Percentiles rank a stretch among this genome's conserved stretches.
These are phyloP conservation scores for Crithidia thermophila DNA, from an alignment of 208 protist species.

Conservation along the genomic window DNA sequence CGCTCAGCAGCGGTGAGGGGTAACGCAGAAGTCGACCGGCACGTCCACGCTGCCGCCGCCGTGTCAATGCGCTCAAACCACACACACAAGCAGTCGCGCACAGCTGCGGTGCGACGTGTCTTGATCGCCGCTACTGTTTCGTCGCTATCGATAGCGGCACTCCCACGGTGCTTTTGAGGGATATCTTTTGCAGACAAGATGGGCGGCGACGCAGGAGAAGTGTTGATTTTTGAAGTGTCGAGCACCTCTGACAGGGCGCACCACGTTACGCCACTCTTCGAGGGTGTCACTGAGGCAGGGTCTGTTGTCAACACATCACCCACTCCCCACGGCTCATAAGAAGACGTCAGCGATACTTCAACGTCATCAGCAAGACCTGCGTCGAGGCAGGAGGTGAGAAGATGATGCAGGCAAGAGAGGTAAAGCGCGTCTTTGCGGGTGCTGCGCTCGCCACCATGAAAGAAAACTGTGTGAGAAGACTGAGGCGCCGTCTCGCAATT, in stretches of 20 bases:
- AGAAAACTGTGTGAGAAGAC: constrained; percentile 3
- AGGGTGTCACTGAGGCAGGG: no score
- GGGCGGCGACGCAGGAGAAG: no score
- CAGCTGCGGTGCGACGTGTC: not conserved
- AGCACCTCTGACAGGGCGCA: not conserved
- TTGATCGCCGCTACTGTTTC: no score
- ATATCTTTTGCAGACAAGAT: no score
- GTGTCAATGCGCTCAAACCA: constrained; percentile 24
- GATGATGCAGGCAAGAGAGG: constrained; percentile 6
- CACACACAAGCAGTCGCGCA: constrained; percentile 5
- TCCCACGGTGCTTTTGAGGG: no score
- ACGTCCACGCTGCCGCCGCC: constrained; percentile 7
- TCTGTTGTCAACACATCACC: constrained; percentile 42
- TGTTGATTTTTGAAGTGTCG: no score
- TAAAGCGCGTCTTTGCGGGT: constrained; percentile 23
- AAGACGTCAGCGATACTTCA: constrained; percentile 48
- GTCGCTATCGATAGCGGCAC: no score
- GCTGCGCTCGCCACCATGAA: constrained; percentile 1
- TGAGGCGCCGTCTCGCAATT: not conserved
- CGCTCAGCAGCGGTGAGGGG: constrained; percentile 10
- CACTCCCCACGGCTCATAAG: constrained; percentile 47
- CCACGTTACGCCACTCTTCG: constrained; percentile 22
- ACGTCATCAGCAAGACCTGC: not conserved
- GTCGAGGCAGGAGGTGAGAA: constrained; percentile 7
- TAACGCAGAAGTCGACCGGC: not conserved